Evolutionary conservation across 495 filamentous ascomycete genomes (phyloP).

Genomic region (Aspergillus mulundensis): DNA sequence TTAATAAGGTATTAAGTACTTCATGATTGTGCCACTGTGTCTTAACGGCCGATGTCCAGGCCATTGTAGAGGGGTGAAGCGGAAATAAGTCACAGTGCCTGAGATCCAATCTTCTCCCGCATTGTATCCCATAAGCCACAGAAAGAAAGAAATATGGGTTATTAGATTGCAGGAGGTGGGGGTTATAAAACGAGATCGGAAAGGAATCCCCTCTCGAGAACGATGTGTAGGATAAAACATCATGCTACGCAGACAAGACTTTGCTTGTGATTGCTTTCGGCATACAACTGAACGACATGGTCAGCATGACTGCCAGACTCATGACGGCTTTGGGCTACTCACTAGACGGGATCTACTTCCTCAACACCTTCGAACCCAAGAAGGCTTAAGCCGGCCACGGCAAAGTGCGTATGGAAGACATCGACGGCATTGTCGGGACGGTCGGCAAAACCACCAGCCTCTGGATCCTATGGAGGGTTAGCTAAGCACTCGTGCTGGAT

Average conservation of each 20-base stretch:
- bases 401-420: slow-evolving; percentile 93
- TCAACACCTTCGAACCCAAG: slow-evolving; percentile 68
- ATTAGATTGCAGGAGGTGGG: slow-evolving; percentile 72
- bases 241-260: slow-evolving; percentile 41
- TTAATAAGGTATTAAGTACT: neutral
- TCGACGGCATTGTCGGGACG: slow-evolving; percentile 92
- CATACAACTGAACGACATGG: slow-evolving; percentile 56
- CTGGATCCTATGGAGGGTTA: slow-evolving; percentile 58
- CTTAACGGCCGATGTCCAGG: slow-evolving; percentile 37
- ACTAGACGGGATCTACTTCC: slow-evolving; percentile 87
- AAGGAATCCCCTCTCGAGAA: neutral
- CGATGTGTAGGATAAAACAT: neutral
- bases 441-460: slow-evolving; percentile 83
- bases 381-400: slow-evolving; percentile 81
- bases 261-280: slow-evolving; percentile 60
- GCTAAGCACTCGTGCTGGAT: neutral
- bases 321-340: slow-evolving; percentile 28
- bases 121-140: slow-evolving; percentile 67
- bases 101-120: slow-evolving; percentile 59
- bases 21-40: slow-evolving; percentile 34
- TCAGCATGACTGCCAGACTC: neutral
- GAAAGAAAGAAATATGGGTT: slow-evolving; percentile 48
- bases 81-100: slow-evolving; percentile 44
- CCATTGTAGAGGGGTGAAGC: slow-evolving; percentile 44
- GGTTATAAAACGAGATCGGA: slow-evolving; percentile 9